phyloP scores from a whole-genome alignment of 2,329 filamentous ascomycete species.

The Sporothrix mexicana region DNA sequence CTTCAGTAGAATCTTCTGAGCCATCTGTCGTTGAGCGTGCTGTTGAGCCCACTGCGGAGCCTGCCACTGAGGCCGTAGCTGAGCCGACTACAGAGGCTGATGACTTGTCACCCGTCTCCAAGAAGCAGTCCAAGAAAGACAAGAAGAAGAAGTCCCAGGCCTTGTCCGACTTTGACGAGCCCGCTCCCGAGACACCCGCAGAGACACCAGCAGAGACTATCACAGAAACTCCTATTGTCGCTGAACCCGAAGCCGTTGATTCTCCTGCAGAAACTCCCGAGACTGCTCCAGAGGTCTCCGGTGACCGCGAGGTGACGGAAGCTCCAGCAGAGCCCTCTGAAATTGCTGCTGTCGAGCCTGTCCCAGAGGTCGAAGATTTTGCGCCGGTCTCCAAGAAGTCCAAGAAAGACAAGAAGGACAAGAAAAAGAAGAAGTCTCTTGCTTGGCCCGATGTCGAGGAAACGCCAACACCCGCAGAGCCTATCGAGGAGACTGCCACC shows the following conservation, averaged over 20 bases:
- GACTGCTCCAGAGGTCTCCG: too few relatives aligned
- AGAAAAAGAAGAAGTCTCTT: conserved; percentile 12
- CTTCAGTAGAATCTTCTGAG: background rate
- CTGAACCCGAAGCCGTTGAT: too few relatives aligned
- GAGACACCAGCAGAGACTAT: background rate
- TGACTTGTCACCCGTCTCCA: background rate
- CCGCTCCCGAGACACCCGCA: background rate
- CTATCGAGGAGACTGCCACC: too few relatives aligned
- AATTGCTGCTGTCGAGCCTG: background rate
- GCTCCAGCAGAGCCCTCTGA: background rate
- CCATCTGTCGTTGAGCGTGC: background rate
- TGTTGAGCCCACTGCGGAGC: too few relatives aligned
- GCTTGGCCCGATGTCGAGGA: too few relatives aligned
- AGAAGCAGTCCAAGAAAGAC: conserved; percentile 24
- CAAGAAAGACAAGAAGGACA: conserved; percentile 43
- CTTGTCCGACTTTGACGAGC: background rate
- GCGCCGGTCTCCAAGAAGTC: conserved; percentile 43
- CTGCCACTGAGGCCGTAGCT: too few relatives aligned
- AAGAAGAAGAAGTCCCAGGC: conserved; percentile 19
- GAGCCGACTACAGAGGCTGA: background rate
- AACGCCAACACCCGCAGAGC: too few relatives aligned
- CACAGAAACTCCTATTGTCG: too few relatives aligned
- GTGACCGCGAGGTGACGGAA: too few relatives aligned
- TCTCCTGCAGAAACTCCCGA: too few relatives aligned
- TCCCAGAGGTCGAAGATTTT: background rate